Base-by-base conservation (phyloP, 2,329 filamentous ascomycete species). In the Xylogone sp. region DNA sequence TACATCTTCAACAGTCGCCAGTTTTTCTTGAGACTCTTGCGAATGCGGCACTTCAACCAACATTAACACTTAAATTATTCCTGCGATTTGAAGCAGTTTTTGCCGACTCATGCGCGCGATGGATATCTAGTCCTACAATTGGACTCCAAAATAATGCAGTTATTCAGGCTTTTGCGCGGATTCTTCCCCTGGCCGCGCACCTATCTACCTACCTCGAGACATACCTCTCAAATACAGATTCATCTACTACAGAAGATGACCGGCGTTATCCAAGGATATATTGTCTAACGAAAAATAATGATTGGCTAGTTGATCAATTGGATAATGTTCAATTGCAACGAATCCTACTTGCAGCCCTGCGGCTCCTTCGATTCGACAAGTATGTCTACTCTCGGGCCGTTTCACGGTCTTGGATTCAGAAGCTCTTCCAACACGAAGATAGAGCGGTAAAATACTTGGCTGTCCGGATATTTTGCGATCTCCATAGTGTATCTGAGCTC, bases 111-210 rank as follows among this genome's bases (percentile, higher is more conserved):
- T 90, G 87, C 69, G 87, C 90, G 55, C 78, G 87, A 74, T 96
- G 90, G 90, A 75, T 87, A 43, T 74, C 76, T 62, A 68, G 20
- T n/a, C 21, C 21, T 8, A 16, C 51, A 22, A 21, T 42, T 13
- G 51, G 42, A 29, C 42, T 29, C 2, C 61, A 65, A 46, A 55
- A 56, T 39, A 54, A 53, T 53, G 68, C 62, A 50, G 70, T 86
- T 48, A 78, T 93, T 56, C 79, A 85, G 51, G 86, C 88, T 27
- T 88, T 96, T 71, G 87, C 88, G 54, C 81, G 88, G 63, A 78
- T 96, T 56, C 69, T 97, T 61, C 89, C 90, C 18, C 86, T 94
- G 74, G 88, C 88, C 58, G 88, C 90, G 47, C 83, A 93, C 65
- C 76, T 97, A 43, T 83, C 86, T 49, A 80, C 84, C 53, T 89